phyloP scores from a whole-genome alignment of 2,329 filamentous ascomycete species.

The Colletotrichum sojae region DNA sequence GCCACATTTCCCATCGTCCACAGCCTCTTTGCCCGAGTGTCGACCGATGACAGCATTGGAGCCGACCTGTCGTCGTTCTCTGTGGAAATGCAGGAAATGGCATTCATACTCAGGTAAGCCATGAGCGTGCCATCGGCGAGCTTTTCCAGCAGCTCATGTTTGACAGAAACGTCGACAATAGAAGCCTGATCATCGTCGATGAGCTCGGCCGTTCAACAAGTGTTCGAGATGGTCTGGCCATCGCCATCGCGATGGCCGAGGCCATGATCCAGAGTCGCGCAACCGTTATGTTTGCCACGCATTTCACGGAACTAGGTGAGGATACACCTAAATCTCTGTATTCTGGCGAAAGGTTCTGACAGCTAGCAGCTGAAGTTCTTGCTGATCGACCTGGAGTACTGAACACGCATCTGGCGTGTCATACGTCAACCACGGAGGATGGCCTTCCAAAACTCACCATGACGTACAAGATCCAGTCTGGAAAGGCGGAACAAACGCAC shows the following conservation, averaged over 20 bases:
- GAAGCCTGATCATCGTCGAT: constrained; percentile 88
- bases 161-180: constrained; percentile 76
- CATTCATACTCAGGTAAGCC: constrained; percentile 82
- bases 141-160: neutral
- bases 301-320: constrained; percentile 83
- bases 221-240: constrained; percentile 87
- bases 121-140: neutral
- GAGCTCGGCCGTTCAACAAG: constrained; percentile 94
- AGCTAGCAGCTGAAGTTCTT: constrained; percentile 74
- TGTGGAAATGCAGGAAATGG: constrained; percentile 95
- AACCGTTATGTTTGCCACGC: constrained; percentile 92
- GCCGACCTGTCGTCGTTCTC: constrained; percentile 95
- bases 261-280: constrained; percentile 84
- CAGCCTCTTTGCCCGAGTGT: constrained; percentile 89
- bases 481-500: constrained; percentile 77
- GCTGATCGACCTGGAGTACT: constrained; percentile 82
- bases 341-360: constrained; percentile 30
- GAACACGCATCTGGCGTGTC: constrained; percentile 84
- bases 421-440: constrained; percentile 66
- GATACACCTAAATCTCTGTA: rapidly evolving
- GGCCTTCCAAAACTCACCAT: constrained; percentile 79
- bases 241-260: constrained; percentile 92
- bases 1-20: constrained; percentile 85
- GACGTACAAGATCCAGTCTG: constrained; percentile 86
- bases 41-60: constrained; percentile 89